These are phyloP conservation scores for Fraxinus sp. DNA, from an alignment of 305 asterid species.

Conservation along the genomic window DNA sequence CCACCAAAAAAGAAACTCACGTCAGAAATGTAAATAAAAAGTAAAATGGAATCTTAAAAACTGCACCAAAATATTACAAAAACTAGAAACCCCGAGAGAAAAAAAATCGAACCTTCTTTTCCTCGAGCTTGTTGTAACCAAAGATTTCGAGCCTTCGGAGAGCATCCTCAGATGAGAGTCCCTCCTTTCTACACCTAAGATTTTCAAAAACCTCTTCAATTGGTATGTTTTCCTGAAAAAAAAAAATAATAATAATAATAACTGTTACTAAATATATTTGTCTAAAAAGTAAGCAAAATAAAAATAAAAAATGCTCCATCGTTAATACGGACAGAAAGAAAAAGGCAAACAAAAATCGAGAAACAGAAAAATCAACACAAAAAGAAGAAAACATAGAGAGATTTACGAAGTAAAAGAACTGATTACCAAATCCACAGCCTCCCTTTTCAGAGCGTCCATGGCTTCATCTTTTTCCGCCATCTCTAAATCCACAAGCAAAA, in stretches of 20 bases:
- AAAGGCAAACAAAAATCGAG: neutral
- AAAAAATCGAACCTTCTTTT: conserved; percentile 43
- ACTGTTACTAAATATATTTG: neutral
- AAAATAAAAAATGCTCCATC: neutral
- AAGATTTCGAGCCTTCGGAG: conserved; percentile 53
- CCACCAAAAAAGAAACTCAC: neutral
- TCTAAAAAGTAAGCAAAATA: neutral
- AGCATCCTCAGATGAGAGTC: conserved; percentile 55
- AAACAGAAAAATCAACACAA: neutral
- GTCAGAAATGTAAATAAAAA: neutral
- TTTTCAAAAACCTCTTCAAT: conserved; percentile 60
- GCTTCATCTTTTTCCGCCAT: conserved; percentile 65
- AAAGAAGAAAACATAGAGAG: neutral
- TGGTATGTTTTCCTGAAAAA: conserved; percentile 56
- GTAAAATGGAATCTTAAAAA: neutral
- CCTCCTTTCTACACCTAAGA: conserved; percentile 55
- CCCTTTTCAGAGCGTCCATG: conserved; percentile 66
- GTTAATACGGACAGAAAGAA: neutral
- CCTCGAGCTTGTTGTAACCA: conserved; percentile 71
- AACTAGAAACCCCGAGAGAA: neutral
- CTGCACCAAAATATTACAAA: neutral
- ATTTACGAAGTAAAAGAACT: neutral
- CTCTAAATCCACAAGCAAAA: neutral
- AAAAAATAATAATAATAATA: neutral
- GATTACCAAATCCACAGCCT: conserved; percentile 69